Base-by-base conservation (phyloP, 495 filamentous ascomycete genomes). In the Margaritispora aquatica region DNA sequence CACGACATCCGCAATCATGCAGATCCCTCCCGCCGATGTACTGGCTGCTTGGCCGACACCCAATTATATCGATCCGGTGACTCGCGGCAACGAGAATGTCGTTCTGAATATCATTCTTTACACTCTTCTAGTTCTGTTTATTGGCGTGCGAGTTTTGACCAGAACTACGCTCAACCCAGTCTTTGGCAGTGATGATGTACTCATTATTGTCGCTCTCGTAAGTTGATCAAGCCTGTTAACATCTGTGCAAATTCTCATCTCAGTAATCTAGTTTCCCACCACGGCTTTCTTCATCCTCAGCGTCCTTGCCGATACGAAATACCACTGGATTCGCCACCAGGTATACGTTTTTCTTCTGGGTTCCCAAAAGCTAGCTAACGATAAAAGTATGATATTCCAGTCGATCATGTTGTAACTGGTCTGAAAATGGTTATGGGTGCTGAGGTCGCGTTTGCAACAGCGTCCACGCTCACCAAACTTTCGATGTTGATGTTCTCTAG, bases 261-360 rank as follows among this genome's bases (percentile, higher is more conserved):
- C 19, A 44, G 22, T 20, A 48, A 23, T 58, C 34, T 62, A 68
- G 62, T 49, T 71, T 48, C 70, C 69, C 24, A 63, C 68, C 10
- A 73, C 78, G 27, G 75, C 70, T 21, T 80, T 79, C 69, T 74
- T 70, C 5, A 68, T 73, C 10, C 62, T 76, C 11, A 76, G 73
- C 0, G 23, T 80, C 9, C 70, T 75, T 23, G 72, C 71, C 0
- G 73, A 77, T 38, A 29, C 68, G 0, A 24, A 51, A n/a, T 80
- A 75, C 58, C 77, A 78, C 24, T 82, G 79, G 80, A 75, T 80
- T 55, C 73, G 81, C 23, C 84, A 86, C 66, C 80, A 85, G 19
- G 60, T 71, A 29, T 63, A 68, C 54, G 61, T 64, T 22, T 58
- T 70, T 1, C 13, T 57, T 63, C 1, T 56, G 59, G n/a, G 64